Evolutionary conservation across 306 rosid genomes (phyloP).

Genomic region (Senna tora): DNA sequence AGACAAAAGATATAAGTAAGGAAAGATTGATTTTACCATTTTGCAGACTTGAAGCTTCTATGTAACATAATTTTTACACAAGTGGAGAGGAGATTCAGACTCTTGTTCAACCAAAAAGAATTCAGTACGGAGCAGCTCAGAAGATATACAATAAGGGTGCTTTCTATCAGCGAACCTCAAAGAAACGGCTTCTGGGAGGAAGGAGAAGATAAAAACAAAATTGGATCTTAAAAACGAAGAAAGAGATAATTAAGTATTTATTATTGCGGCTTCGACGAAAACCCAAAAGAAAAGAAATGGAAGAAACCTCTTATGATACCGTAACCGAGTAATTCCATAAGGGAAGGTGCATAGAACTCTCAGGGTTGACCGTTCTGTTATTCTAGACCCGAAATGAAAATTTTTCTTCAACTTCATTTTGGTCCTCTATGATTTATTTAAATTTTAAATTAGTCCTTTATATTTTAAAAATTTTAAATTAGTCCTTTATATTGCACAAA

Average conservation of each 20-base stretch:
- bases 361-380: not conserved
- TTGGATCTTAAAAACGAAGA: constrained; percentile 39
- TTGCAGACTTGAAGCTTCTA: constrained; percentile 40
- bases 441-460: too few relatives aligned
- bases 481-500: too few relatives aligned
- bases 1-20: not conserved
- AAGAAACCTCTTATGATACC: not conserved
- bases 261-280: not conserved
- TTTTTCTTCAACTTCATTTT: too few relatives aligned
- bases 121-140: not conserved
- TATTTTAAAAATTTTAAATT: too few relatives aligned
- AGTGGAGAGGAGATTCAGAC: not conserved
- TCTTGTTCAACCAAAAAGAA: not conserved
- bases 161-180: not conserved
- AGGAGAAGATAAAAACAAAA: not conserved
- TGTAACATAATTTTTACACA: constrained; percentile 29
- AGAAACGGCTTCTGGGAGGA: not conserved
- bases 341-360: not conserved
- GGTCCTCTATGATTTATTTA: too few relatives aligned
- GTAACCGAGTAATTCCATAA: not conserved
- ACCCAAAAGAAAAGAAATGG: not conserved
- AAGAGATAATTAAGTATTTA: constrained; percentile 12
- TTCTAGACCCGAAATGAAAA: too few relatives aligned
- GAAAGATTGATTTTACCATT: constrained; percentile 35
- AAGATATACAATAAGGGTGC: not conserved